phyloP scores from a whole-genome alignment of 306 rosid species.

The Hippophae tibetana region DNA sequence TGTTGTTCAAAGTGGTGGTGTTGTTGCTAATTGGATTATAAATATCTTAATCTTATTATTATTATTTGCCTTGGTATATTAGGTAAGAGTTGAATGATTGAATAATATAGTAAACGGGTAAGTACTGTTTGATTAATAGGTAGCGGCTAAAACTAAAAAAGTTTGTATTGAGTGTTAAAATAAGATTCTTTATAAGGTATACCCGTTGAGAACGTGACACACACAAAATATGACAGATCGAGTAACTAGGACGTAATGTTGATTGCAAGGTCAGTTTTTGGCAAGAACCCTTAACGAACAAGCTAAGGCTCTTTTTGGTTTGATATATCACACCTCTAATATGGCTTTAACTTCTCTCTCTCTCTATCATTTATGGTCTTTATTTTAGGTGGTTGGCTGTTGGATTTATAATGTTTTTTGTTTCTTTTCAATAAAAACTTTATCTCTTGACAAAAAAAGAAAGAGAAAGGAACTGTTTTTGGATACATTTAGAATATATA shows the following conservation, averaged over 20 bases:
- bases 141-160: constrained; percentile 12
- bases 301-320: constrained; percentile 4
- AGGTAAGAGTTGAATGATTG: constrained; percentile 29
- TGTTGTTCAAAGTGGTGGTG: constrained; percentile 17
- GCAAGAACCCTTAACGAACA: constrained; percentile 20
- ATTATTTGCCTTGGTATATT: neutral
- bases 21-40: constrained; percentile 13
- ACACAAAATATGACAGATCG: constrained; percentile 4
- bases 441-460: too few relatives aligned
- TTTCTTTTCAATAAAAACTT: too few relatives aligned
- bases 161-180: constrained; percentile 16
- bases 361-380: too few relatives aligned
- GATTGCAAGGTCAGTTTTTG: constrained; percentile 18
- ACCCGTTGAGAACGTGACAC: constrained; percentile 22
- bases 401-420: too few relatives aligned
- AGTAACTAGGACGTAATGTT: constrained; percentile 6
- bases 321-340: too few relatives aligned
- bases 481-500: too few relatives aligned
- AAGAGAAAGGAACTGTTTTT: too few relatives aligned
- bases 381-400: too few relatives aligned
- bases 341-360: too few relatives aligned
- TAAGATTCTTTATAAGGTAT: constrained; percentile 21
- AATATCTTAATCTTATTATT: neutral
- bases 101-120: constrained; percentile 14
- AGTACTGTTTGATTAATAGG: neutral